A percentile compares a stretch with the other conserved stretches of the same genome.
Conservation (phyloP, 257 asterid genomes). For the Scutellaria baicalensis region DNA sequence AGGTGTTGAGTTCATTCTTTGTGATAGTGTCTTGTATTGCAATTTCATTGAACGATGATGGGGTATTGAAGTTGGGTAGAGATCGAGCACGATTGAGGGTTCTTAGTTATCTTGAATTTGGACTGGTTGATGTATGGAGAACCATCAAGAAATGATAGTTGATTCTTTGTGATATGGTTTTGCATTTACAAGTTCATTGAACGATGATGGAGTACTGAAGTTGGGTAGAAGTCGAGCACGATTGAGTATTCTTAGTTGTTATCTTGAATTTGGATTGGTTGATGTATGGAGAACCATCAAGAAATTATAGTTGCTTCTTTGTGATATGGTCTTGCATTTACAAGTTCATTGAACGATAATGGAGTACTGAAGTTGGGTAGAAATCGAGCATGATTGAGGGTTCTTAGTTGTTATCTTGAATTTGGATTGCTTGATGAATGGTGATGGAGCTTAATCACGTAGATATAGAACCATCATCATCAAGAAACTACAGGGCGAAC, state of each 20-base stretch:
- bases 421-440: background rate
- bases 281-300: constrained; percentile 6
- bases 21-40: background rate
- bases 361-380: background rate
- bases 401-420: background rate
- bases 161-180: background rate
- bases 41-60: background rate
- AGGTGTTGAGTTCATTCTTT: background rate
- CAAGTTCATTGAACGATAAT: background rate
- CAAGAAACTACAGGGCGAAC: constrained; percentile 5
- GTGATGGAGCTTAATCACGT: constrained; percentile 47
- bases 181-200: background rate
- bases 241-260: background rate
- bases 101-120: background rate
- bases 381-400: too few relatives aligned
- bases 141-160: background rate
- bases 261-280: background rate
- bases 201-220: background rate
- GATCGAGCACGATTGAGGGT: too few relatives aligned
- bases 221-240: background rate
- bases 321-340: background rate
- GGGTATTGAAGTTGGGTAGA: background rate
- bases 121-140: constrained; percentile 5
- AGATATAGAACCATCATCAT: constrained; percentile 33
- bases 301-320: background rate